A percentile compares a stretch with the other conserved stretches of the same genome.
These are phyloP conservation scores for Plasmodium vivax DNA, from an alignment of 169 alveolate genomes.

Conservation along the genomic window DNA sequence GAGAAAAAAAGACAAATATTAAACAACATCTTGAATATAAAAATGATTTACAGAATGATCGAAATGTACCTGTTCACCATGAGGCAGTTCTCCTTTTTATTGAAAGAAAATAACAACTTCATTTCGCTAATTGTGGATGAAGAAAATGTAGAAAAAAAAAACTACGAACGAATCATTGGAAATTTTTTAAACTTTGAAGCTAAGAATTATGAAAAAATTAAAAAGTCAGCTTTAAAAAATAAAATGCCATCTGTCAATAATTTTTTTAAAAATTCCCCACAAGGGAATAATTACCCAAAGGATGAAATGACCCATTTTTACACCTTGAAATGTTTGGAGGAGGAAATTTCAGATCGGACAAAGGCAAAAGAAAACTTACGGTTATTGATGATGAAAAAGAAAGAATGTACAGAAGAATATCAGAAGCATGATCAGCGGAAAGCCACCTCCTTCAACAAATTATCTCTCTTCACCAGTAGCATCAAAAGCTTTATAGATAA, in stretches of 20 bases:
- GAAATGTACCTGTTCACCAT: conserved; percentile 71
- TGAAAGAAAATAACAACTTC: conserved; percentile 60
- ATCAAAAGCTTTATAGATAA: conserved; percentile 43
- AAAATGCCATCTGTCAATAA: conserved; percentile 22
- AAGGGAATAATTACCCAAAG: conserved; percentile 9
- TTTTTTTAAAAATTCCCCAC: neutral
- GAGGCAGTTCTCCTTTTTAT: conserved; percentile 49
- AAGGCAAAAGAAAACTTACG: conserved; percentile 57
- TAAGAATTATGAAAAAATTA: conserved; percentile 65
- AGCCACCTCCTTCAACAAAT: conserved; percentile 49
- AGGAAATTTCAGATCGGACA: conserved; percentile 42
- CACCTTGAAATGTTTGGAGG: conserved; percentile 57
- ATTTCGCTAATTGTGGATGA: conserved; percentile 63
- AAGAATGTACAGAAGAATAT: conserved; percentile 29
- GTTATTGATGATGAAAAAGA: conserved; percentile 41
- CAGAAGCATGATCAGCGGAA: conserved; percentile 31
- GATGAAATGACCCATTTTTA: conserved; percentile 41
- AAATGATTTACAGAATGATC: conserved; percentile 42
- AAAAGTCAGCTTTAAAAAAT: conserved; percentile 21
- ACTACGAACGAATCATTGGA: conserved; percentile 53
- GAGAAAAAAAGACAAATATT: conserved; percentile 65
- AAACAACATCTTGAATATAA: conserved; percentile 54
- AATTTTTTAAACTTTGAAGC: conserved; percentile 41
- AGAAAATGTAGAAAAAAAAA: conserved; percentile 25
- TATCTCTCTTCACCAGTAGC: conserved; percentile 28